Conservation (phyloP, 208 protist genomes). For the Leishmania mexicana region DNA sequence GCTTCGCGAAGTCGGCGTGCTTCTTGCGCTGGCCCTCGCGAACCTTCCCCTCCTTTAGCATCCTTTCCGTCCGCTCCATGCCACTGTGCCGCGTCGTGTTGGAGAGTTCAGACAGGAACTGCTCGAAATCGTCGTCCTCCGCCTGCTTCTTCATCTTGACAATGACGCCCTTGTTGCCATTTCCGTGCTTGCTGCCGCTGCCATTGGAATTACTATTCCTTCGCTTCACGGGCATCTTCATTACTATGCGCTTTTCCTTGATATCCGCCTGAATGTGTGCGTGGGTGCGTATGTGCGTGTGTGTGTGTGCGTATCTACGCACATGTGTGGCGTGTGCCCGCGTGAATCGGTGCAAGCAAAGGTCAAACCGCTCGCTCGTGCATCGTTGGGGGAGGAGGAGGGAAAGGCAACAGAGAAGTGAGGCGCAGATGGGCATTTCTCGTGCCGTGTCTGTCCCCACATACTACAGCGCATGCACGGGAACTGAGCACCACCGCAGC, state of each 20-base stretch:
- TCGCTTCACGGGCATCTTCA: background rate
- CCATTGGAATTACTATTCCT: background rate
- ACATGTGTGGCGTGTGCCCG: background rate
- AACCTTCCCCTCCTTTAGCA: constrained; percentile 39
- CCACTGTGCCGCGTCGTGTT: constrained; percentile 63
- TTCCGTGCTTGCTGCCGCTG: constrained; percentile 24
- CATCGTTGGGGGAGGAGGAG: background rate
- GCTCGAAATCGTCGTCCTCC: constrained; percentile 76
- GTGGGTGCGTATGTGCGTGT: background rate
- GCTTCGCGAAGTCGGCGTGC: constrained; percentile 44
- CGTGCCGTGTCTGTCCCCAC: background rate
- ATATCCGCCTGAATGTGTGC: background rate
- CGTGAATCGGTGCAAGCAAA: background rate
- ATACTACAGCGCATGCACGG: too few relatives aligned
- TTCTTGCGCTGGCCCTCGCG: constrained; percentile 44
- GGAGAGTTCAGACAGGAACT: constrained; percentile 61
- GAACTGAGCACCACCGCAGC: background rate
- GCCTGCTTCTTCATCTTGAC: constrained; percentile 54
- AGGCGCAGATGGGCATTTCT: background rate
- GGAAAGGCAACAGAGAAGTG: background rate
- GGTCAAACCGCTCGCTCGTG: background rate
- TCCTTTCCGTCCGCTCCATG: constrained; percentile 35
- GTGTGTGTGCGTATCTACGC: background rate
- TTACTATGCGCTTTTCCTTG: background rate
- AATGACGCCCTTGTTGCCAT: constrained; percentile 16